Evolutionary conservation across 805 yeast species (phyloP).

Genomic region (Candida gorgasii): DNA sequence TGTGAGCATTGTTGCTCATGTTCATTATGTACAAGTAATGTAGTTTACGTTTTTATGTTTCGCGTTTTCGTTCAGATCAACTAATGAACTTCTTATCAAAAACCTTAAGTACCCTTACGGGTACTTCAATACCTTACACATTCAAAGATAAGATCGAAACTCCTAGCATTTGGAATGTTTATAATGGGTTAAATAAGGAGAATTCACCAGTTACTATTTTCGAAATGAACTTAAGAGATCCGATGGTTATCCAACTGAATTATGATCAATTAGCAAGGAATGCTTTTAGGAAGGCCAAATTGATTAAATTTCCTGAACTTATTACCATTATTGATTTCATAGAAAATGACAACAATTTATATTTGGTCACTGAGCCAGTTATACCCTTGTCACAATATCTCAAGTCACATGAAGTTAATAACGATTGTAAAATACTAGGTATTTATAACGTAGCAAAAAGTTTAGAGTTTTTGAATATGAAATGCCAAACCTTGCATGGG

Average conservation of each 20-base stretch:
- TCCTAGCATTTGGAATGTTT: conserved; percentile 58
- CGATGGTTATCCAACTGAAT: conserved; percentile 26
- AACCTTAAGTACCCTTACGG: conserved; percentile 58
- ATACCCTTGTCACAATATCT: conserved; percentile 49
- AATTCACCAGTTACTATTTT: conserved; percentile 62
- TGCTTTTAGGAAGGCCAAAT: conserved; percentile 47
- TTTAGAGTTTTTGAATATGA: conserved; percentile 57
- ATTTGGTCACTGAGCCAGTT: conserved; percentile 69
- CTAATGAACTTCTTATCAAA: conserved; percentile 71
- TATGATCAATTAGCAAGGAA: conserved; percentile 35
- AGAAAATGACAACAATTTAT: conserved; percentile 57
- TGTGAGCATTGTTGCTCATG: too few species aligned
- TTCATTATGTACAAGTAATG: too few species aligned
- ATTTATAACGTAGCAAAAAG: conserved; percentile 55
- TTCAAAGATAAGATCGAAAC: conserved; percentile 45
- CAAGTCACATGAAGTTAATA: conserved; percentile 22
- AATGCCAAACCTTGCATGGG: conserved; percentile 63
- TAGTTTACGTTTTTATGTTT: too few species aligned
- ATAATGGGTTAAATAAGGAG: conserved; percentile 57
- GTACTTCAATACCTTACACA: conserved; percentile 58
- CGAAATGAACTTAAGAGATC: conserved; percentile 53
- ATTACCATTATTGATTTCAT: conserved; percentile 61
- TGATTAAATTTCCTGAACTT: conserved; percentile 70
- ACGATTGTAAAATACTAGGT: conserved; percentile 46
- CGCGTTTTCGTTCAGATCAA: not conserved